A percentile compares a stretch with the other conserved stretches of the same genome.
phyloP scores from a whole-genome alignment of 768 basidiomycete species.

The Pulveroboletus sp. region DNA sequence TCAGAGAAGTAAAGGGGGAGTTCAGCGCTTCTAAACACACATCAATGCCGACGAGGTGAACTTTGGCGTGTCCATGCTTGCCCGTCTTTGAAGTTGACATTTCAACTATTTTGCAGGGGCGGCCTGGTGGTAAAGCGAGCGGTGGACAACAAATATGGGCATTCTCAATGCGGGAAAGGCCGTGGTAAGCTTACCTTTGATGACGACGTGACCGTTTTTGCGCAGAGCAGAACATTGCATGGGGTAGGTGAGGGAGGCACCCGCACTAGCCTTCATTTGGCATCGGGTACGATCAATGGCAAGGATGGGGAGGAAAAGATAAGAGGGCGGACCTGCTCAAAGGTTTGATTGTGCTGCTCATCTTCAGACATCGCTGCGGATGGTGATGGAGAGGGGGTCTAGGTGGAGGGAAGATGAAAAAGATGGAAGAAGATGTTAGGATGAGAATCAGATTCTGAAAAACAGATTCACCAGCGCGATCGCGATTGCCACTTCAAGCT shows the following conservation, averaged over 20 bases:
- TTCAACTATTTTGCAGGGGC: conserved; percentile 98
- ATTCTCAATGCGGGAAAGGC: neutral
- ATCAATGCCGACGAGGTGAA: conserved; percentile 95
- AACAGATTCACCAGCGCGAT: conserved; percentile 17
- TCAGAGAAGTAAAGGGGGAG: conserved; percentile 4
- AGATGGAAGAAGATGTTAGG: conserved; percentile 25
- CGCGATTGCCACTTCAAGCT: conserved; percentile 38
- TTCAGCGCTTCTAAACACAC: conserved; percentile 53
- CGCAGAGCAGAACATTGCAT: conserved; percentile 97
- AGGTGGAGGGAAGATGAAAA: conserved; percentile 17
- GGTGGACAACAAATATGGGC: conserved; percentile 4
- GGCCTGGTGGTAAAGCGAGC: conserved; percentile 39
- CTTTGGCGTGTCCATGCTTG: conserved; percentile 99
- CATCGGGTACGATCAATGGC: conserved; percentile 17
- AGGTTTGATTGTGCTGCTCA: conserved; percentile 86
- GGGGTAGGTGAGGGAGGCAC: conserved; percentile 76
- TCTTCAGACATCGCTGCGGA: conserved; percentile 77
- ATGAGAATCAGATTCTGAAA: conserved; percentile 21
- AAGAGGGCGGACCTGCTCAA: conserved; percentile 62
- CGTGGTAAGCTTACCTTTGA: conserved; percentile 58
- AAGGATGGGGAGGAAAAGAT: conserved; percentile 8
- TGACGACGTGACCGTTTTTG: conserved; percentile 91
- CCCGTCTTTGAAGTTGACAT: conserved; percentile 99
- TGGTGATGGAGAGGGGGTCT: conserved; percentile 16
- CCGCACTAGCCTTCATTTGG: conserved; percentile 54